These are phyloP conservation scores for Penicillium salamii DNA, from an alignment of 495 filamentous ascomycete species.

Conservation along the genomic window DNA sequence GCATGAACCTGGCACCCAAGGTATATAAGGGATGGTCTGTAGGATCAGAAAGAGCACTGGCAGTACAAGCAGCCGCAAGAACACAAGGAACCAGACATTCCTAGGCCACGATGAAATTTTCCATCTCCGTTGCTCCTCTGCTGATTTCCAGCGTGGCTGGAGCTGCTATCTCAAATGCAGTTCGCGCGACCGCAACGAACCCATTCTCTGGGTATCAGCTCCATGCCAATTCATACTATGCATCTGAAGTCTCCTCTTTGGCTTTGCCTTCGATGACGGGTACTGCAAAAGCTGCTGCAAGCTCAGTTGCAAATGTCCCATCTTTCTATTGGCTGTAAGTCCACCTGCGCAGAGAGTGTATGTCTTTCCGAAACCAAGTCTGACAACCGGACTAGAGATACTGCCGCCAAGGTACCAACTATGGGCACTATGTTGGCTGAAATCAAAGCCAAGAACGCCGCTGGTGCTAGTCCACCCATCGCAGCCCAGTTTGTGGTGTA, in stretches of 20 bases:
- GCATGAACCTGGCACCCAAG: neutral
- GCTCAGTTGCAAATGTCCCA: conserved; percentile 59
- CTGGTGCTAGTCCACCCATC: conserved; percentile 46
- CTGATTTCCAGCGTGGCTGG: conserved; percentile 10
- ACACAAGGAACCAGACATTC: neutral
- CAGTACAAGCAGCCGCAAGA: neutral
- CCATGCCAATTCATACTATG: conserved; percentile 58
- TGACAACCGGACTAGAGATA: conserved; percentile 38
- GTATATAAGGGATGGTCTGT: conserved; percentile 4
- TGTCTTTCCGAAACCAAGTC: neutral
- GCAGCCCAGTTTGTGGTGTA: conserved; percentile 66
- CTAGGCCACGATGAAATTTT: conserved; percentile 11
- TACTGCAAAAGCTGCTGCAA: conserved; percentile 35
- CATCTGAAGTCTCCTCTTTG: conserved; percentile 49
- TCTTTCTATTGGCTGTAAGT: conserved; percentile 70
- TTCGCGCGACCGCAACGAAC: conserved; percentile 40
- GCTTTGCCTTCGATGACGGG: conserved; percentile 51
- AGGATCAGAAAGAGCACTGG: neutral
- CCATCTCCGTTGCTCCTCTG: conserved; percentile 8
- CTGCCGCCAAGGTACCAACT: conserved; percentile 56
- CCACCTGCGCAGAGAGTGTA: neutral
- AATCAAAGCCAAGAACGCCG: conserved; percentile 53
- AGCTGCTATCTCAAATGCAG: conserved; percentile 11
- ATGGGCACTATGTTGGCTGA: conserved; percentile 55
- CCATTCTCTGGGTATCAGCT: conserved; percentile 52